These are phyloP conservation scores for Neopestalotiopsis sp. DNA, from an alignment of 2,329 filamentous ascomycete species.

Conservation along the genomic window DNA sequence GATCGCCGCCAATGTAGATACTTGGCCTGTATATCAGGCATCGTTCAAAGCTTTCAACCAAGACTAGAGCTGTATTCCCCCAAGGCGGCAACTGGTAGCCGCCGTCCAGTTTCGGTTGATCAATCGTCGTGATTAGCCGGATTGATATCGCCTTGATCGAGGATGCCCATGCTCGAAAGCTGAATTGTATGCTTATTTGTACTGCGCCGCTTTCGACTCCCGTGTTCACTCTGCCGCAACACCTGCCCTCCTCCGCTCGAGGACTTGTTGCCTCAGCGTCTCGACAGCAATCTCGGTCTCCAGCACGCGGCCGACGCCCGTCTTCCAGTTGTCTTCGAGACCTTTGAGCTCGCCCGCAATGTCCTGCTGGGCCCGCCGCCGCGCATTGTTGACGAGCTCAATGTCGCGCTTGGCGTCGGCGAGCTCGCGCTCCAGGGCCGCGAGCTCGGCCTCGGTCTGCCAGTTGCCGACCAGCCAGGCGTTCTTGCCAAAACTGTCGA, in stretches of 20 bases:
- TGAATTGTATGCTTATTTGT: not conserved
- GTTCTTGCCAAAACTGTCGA: slow-evolving; percentile 85
- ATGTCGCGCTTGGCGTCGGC: slow-evolving; percentile 70
- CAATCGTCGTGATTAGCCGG: not conserved
- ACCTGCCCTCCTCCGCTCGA: slow-evolving; percentile 63
- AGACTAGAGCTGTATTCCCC: too few relatives aligned
- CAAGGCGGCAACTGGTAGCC: too few relatives aligned
- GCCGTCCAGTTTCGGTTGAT: not conserved
- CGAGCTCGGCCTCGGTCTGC: slow-evolving; percentile 75
- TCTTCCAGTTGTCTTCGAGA: slow-evolving; percentile 80
- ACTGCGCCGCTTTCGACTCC: not conserved
- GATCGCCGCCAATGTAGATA: not conserved
- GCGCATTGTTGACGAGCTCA: slow-evolving; percentile 73
- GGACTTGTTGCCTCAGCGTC: slow-evolving; percentile 68
- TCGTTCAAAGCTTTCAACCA: too few relatives aligned
- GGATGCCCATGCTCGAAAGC: not conserved
- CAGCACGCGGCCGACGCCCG: slow-evolving; percentile 77
- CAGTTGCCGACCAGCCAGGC: slow-evolving; percentile 89
- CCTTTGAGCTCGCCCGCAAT: slow-evolving; percentile 74
- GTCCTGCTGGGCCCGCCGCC: slow-evolving; percentile 73
- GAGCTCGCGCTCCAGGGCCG: slow-evolving; percentile 75
- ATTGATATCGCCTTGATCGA: not conserved
- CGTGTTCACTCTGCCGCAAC: slow-evolving; percentile 3
- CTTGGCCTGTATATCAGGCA: not conserved
- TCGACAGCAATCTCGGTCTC: slow-evolving; percentile 89